A percentile compares a stretch with the other conserved stretches of the same genome.
These are phyloP conservation scores for Picochlorum costavermella DNA, from an alignment of 139 green algal genomes.

Conservation along the genomic window DNA sequence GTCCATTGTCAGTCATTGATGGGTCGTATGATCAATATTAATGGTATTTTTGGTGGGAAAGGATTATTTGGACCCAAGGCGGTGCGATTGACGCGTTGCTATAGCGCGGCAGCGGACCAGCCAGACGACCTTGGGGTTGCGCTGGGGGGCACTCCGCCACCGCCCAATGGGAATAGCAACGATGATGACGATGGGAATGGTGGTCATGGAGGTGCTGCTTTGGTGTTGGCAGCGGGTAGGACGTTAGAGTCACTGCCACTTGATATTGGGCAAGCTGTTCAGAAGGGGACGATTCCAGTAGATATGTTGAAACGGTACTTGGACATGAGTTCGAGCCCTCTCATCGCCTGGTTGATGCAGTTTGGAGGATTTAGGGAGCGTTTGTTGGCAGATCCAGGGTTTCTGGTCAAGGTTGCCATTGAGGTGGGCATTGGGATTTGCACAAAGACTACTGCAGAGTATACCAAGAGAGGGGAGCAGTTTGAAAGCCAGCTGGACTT, in stretches of 20 bases:
- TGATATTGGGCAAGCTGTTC: conserved; percentile 58
- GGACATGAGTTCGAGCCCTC: conserved; percentile 50
- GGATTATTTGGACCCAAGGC: no score
- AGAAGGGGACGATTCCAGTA: conserved; percentile 41
- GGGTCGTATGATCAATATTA: no score
- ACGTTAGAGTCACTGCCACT: conserved; percentile 23
- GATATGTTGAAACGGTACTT: conserved; percentile 69
- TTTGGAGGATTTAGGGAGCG: conserved; percentile 78
- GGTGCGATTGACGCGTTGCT: no score
- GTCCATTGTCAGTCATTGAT: no score
- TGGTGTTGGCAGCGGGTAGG: conserved; percentile 11
- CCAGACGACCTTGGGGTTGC: not conserved
- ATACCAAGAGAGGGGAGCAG: conserved; percentile 56
- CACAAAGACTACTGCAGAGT: conserved; percentile 89
- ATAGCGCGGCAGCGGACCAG: no score
- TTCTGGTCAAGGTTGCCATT: conserved; percentile 79
- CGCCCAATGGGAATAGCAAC: not conserved
- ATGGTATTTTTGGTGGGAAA: no score
- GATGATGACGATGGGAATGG: conserved; percentile 1
- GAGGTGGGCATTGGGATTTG: conserved; percentile 86
- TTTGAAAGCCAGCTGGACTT: conserved; percentile 85
- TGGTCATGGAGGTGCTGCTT: not conserved
- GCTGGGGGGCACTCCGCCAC: not conserved
- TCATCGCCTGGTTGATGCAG: conserved; percentile 10
- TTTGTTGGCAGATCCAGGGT: conserved; percentile 83